These are phyloP conservation scores for Thelonectria discophora DNA, from an alignment of 2,329 filamentous ascomycete genomes.

Conservation along the genomic window DNA sequence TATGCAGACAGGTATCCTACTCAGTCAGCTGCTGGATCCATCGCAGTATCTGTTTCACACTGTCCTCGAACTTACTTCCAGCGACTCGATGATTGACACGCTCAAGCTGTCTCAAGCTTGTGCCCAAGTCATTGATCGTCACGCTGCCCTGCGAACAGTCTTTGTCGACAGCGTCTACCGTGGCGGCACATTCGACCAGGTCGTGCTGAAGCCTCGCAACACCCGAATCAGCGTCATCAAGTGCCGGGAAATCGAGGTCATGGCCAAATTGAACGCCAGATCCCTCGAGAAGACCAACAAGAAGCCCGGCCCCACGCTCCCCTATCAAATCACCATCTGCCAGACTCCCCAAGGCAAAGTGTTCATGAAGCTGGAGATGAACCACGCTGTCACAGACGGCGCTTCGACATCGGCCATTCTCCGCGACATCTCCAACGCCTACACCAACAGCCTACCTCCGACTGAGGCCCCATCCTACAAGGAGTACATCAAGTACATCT, in stretches of 20 bases:
- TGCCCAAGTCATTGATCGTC: conserved; percentile 37
- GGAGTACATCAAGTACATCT: conserved; percentile 32
- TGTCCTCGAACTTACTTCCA: conserved; percentile 23
- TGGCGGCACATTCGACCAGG: conserved; percentile 42
- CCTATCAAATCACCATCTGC: conserved; percentile 41
- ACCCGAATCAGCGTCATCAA: conserved; percentile 19
- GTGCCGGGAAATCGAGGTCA: conserved; percentile 38
- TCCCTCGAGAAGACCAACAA: conserved; percentile 32
- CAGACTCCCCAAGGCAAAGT: conserved; percentile 9
- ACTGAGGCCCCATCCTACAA: conserved; percentile 25
- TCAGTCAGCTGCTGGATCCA: conserved; percentile 44
- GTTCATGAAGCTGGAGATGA: conserved; percentile 45
- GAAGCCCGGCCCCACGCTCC: conserved; percentile 24
- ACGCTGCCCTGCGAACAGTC: conserved; percentile 45
- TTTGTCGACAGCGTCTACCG: conserved; percentile 43
- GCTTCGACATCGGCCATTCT: conserved; percentile 44
- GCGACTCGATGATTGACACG: conserved; percentile 6
- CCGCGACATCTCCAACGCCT: conserved; percentile 43
- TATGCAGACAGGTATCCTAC: conserved; percentile 48
- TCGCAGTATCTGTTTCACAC: conserved; percentile 32
- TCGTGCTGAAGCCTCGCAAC: conserved; percentile 37
- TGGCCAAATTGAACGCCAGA: conserved; percentile 32
- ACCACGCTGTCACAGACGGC: conserved; percentile 48
- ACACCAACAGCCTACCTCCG: conserved; percentile 23
- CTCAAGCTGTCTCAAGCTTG: conserved; percentile 25